Evolutionary conservation across 345 rosid genomes (phyloP), one percentile per base, ranked within the genome.

Genomic region (Geranium brycei): DNA sequence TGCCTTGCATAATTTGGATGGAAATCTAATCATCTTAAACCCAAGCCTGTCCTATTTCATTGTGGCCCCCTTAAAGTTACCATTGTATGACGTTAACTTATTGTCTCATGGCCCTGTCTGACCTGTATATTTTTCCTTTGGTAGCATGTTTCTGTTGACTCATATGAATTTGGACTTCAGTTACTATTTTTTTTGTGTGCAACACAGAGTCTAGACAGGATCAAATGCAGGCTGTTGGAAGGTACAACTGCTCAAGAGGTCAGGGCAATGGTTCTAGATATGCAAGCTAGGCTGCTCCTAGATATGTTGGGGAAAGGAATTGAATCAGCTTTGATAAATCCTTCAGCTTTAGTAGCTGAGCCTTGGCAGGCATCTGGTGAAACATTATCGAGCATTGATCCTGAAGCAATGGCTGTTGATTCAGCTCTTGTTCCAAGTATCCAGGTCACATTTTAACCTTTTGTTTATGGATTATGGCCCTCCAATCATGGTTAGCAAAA

Each of bases 261-360:
- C 62, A 90, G 97, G 76, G 99, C 99, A 76, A 88, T 95, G 99
- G 99, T 95, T 72, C 77, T 95, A 65, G 99, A 95, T 72, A 95
- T 95, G 99, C 97, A 95, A 75, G 96, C 99, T 7, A 84, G 99
- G 76, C 69, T 95, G 81, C 77, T 95, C 69, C 83, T 91, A 66
- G 99, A 95, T 78, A 95, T 95, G 99, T 77, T 95, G 58, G 99
- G 99, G 62, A 95, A 88, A 83, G 99, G 99, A 74, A 95, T 95
- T 64, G 96, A 95, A 64, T 87, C 97, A 66, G 99, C 99, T 71
- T 81, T 95, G 75, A 72, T 88, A 71, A 91, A 91, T 73, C 96
- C 99, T 76, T 93, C 97, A 7, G 88, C 92, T 17, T 77, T 93
- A 67, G 91, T 84, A 53, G 64, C 81, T 68, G 97, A 95, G 69